phyloP scores from a whole-genome alignment of 1,139 yeast species.

The Scheffersomyces cryptocercus region DNA sequence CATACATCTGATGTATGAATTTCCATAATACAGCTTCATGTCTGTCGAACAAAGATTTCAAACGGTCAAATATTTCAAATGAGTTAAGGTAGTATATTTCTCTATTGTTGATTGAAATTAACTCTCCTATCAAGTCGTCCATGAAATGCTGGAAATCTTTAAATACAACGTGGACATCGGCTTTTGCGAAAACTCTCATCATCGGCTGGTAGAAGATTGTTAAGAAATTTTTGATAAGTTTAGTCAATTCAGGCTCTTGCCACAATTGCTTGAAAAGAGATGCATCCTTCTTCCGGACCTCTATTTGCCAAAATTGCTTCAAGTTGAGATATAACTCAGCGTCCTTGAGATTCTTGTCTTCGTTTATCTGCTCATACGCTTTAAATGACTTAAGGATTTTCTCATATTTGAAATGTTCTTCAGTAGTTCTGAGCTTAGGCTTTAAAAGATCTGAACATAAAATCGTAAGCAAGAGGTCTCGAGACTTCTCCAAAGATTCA shows the following conservation, averaged over 20 bases:
- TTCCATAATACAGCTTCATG: conserved; percentile 72
- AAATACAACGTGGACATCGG: conserved; percentile 75
- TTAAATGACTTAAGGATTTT: conserved; percentile 19
- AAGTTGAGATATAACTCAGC: conserved; percentile 44
- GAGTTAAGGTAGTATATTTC: conserved; percentile 47
- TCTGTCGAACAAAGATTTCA: conserved; percentile 62
- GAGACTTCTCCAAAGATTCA: conserved; percentile 19
- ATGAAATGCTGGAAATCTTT: conserved; percentile 71
- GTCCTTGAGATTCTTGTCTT: conserved; percentile 12
- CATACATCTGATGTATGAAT: conserved; percentile 75
- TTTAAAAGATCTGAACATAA: conserved; percentile 19
- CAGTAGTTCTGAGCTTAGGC: conserved; percentile 14
- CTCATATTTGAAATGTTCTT: background rate
- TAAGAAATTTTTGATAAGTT: conserved; percentile 67
- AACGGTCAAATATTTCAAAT: conserved; percentile 59
- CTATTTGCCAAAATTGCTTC: conserved; percentile 64
- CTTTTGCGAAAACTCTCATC: conserved; percentile 71
- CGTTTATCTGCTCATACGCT: conserved; percentile 19
- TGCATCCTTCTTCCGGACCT: conserved; percentile 73
- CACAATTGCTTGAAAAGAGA: conserved; percentile 72
- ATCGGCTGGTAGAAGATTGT: conserved; percentile 84
- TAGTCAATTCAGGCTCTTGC: conserved; percentile 80
- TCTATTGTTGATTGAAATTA: conserved; percentile 49
- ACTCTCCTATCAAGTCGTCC: conserved; percentile 62
- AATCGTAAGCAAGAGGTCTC: conserved; percentile 28